Evolutionary conservation across 202 grass and related monocot genomes (phyloP).

Genomic region (Saccharum hybrid): DNA sequence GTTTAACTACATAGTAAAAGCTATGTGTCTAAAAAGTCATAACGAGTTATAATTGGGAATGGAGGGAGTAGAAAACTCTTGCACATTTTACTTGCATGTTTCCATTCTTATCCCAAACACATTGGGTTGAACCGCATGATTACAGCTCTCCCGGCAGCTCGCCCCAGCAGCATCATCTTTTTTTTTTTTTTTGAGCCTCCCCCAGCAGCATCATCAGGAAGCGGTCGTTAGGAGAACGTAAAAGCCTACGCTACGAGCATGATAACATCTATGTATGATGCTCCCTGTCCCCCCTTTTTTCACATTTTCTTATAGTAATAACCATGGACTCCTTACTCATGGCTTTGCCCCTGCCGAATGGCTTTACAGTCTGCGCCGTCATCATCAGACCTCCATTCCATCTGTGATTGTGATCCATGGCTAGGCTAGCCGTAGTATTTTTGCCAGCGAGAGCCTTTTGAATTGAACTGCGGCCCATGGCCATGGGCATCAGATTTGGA

Average conservation of each 20-base stretch:
- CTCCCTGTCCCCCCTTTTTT: conserved; percentile 6
- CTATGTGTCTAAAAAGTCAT: too few relatives aligned
- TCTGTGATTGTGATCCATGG: background rate
- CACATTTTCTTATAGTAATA: background rate
- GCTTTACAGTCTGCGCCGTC: conserved; percentile 27
- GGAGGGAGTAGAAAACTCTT: background rate
- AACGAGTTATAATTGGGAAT: too few relatives aligned
- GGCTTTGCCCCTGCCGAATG: conserved; percentile 22
- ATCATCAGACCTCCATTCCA: conserved; percentile 6
- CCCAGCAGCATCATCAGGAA: too few relatives aligned
- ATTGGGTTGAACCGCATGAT: conserved; percentile 37
- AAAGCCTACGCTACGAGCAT: conserved; percentile 24
- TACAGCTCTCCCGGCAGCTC: conserved; percentile 3
- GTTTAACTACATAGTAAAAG: too few relatives aligned
- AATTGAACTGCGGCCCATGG: conserved; percentile 17
- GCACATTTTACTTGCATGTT: background rate
- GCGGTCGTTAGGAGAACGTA: conserved; percentile 38
- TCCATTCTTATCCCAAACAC: conserved; percentile 4
- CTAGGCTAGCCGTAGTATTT: conserved; percentile 13
- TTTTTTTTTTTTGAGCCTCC: too few relatives aligned
- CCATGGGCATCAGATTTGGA: conserved; percentile 28
- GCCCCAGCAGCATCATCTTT: conserved; percentile 14
- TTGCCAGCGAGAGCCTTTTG: conserved; percentile 9
- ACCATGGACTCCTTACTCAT: conserved; percentile 11
- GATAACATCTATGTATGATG: conserved; percentile 42